Evolutionary conservation across 139 green algal genomes (phyloP), one percentile per base, ranked within the genome.

Genomic region (Coccomyxa sp.): DNA sequence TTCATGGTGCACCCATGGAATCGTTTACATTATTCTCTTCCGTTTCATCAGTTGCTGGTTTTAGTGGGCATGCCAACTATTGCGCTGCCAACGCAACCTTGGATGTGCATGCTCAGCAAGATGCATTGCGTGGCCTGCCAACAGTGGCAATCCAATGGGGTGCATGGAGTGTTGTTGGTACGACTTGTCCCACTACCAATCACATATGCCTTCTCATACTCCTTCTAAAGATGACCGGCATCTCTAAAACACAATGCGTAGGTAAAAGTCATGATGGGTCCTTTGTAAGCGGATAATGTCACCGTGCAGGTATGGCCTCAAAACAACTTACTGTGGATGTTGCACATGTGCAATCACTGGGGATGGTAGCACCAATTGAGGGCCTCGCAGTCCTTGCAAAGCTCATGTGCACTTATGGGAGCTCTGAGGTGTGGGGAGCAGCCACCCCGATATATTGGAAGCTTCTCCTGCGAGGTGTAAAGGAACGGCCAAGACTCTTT

Each of bases 291-390:
- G n/a, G n/a, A n/a, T n/a, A n/a, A n/a, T n/a, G n/a, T n/a, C n/a
- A 6, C 14, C 3, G 55, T 75, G 39, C 77, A 88, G 84, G 84
- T 9, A 88, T 88, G 84, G 84, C 79, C 24, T 54, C 39, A 4
- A 9, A 82, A 29, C 79, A 71, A 39, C 58, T 70, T 0, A 12
- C n/a, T 3, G 55, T 84, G 22, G 70, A 34, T 35, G 70, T 76
- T 29, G 40, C 68, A n/a, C 64, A 83, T 72, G 83, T 75, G 6
- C 36, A 40, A 6, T 38, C 68, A 8, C 55, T 88, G 39, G 84
- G 82, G 12, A 83, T 87, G 78, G 75, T 89, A 9, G 69, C 75
- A 8, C 79, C 77, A 16, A 41, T 64, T 12, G 75, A n/a, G 5
- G 84, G 84, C 64, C 14, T 87, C 10, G 55, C 70, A 2, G 81